Base-by-base conservation (phyloP, 2,329 filamentous ascomycete species). In the Ceratocystis eucalypticola region DNA sequence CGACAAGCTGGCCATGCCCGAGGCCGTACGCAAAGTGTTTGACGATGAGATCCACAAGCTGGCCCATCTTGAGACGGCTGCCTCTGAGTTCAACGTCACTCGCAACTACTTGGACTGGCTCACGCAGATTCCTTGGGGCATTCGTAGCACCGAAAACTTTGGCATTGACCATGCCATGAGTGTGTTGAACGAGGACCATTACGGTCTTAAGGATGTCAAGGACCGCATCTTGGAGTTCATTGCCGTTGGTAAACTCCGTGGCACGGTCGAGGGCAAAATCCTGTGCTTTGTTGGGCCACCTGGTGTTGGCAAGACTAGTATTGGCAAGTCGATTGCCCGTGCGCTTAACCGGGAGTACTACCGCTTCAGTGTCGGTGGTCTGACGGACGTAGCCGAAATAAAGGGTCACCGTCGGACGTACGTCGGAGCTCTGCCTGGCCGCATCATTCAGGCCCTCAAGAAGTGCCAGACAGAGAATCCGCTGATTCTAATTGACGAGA, bases 381-480 rank as follows among this genome's bases (percentile, higher is more conserved):
- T 99, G 70, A 96, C 93, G 3, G 94, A 99, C 76, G 95, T 99
- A 69, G 94, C 94, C 20, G 94, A 99, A 75, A 97, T 99, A 80
- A 99, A 99, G 79, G 94, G 94, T 63, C 94, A 99, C 75, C 84
- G 94, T 72, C 84, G 94, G 71, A 99, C 94, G 2, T 99, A 99
- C 71, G 94, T 99, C 65, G 94, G 95, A 69, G 94, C 94, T 30
- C 79, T 99, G 45, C 94, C 94, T 3, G 95, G 94, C 63, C 89
- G 95, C 68, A 96, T 99, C 74, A 97, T 99, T 69, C 95, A 99
- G 76, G 94, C 94, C 0, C 79, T 99, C 72, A 99, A 99, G 82
- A 99, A 99, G 77, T 97, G 93, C 74, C 92, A 97, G 78, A 99
- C 94, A 0, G 95, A 99, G 77, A 99, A 99, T 75, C 94, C 94